These are phyloP conservation scores for Candida railenensis DNA, from an alignment of 805 yeast species.

Conservation along the genomic window DNA sequence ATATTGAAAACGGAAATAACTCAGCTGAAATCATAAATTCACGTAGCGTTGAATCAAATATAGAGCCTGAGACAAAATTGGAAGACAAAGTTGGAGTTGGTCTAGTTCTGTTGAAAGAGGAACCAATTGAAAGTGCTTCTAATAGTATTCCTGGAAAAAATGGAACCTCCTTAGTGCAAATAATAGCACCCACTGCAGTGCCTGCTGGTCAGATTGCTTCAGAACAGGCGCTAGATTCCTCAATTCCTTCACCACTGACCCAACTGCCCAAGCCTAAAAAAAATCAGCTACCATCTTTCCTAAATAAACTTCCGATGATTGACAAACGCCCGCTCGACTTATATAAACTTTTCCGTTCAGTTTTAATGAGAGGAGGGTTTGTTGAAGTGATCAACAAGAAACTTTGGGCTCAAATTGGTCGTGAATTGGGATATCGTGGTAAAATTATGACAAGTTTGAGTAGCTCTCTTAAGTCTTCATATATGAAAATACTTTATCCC, in stretches of 20 bases:
- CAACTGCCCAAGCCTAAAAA: background rate
- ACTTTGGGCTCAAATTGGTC: constrained; percentile 80
- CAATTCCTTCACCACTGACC: background rate
- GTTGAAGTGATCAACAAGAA: constrained; percentile 60
- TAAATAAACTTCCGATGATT: constrained; percentile 57
- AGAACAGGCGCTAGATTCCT: background rate
- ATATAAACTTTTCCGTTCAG: constrained; percentile 56
- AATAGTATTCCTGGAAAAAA: background rate
- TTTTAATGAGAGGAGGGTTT: constrained; percentile 66
- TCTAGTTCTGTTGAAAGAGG: background rate
- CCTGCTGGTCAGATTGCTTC: background rate
- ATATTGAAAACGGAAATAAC: no score
- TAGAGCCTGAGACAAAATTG: no score
- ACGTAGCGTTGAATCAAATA: no score
- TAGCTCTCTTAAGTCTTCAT: constrained; percentile 61
- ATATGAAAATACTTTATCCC: constrained; percentile 42
- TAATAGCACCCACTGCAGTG: background rate
- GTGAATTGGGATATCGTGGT: constrained; percentile 76
- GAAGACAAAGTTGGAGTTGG: no score
- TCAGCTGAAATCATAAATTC: no score
- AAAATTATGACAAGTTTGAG: constrained; percentile 70
- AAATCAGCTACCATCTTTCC: constrained; percentile 17
- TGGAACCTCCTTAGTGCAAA: background rate
- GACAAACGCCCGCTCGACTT: constrained; percentile 68
- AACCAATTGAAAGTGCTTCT: background rate